Percentiles rank a stretch among this genome's conserved stretches.
Conservation (phyloP, 768 basidiomycete species). For the Amanita polypyramis region DNA sequence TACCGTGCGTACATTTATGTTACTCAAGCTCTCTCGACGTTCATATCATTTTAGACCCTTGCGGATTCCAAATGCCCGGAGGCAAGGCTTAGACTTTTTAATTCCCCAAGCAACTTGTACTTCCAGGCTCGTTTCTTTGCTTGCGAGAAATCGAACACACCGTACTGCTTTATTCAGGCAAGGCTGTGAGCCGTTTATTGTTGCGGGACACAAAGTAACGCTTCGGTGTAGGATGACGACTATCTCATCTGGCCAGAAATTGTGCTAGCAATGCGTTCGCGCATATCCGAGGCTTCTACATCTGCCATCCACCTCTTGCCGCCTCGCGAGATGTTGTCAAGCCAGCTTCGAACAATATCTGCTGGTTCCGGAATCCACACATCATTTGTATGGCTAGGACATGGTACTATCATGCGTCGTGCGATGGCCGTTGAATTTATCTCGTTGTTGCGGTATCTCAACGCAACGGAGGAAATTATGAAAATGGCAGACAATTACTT, state of each 20-base stretch:
- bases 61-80: constrained; percentile 28
- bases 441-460: constrained; percentile 30
- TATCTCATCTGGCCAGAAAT: constrained; percentile 51
- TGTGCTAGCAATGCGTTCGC: constrained; percentile 36
- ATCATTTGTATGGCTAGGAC: constrained; percentile 56
- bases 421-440: constrained; percentile 37
- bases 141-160: constrained; percentile 38
- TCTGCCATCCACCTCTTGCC: constrained; percentile 45
- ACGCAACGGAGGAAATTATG: constrained; percentile 36
- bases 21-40: not conserved
- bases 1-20: constrained; percentile 25
- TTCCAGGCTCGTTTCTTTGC: constrained; percentile 55
- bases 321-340: constrained; percentile 49
- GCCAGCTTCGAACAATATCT: constrained; percentile 33
- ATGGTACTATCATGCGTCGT: constrained; percentile 45
- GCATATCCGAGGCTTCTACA: constrained; percentile 19
- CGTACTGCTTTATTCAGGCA: constrained; percentile 57
- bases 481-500: constrained; percentile 69
- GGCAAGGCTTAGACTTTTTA: constrained; percentile 38
- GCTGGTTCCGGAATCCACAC: constrained; percentile 32
- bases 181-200: not conserved
- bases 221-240: constrained; percentile 48
- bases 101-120: constrained; percentile 45
- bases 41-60: constrained; percentile 26
- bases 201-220: constrained; percentile 1